Base-by-base conservation (phyloP, 116 monocot species). In the Iris pallida region DNA sequence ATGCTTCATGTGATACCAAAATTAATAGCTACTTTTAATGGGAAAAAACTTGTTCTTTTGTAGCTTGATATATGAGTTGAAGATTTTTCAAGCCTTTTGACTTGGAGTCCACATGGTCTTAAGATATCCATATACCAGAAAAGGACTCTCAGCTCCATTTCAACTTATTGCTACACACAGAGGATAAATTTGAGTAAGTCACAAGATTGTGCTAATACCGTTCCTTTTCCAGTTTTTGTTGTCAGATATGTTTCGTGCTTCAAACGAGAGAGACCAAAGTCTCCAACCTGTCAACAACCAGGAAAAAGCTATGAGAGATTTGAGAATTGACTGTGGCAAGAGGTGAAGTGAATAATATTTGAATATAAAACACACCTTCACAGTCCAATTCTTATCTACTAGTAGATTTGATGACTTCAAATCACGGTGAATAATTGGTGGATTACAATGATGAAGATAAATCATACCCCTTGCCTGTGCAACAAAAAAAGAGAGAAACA, bases 321-420 rank as follows among this genome's bases (percentile, higher is more conserved):
- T 57, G 4, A 16, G 13, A 10, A 7, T 64, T 30, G 30, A 30
- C 30, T 30, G 30, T 30, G 30, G 30, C 30, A 0, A 61, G 18
- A 55, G 7, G 58, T 44, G 41, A 30, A 51, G 52, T 12, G n/a
- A 58, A 5, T 40, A 16, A 42, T 66, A 71, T 20, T 40, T 7
- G 53, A 55, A 73, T 61, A 63, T 42, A 55, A 65, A 19, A 8
- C 42, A 43, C 47, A 94, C 87, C 86, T 94, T 94, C 16, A 94
- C 90, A 60, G 82, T 90, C 94, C 94, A 94, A 77, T 94, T 94
- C 61, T 82, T 94, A 72, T 94, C 94, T 16, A 94, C 94, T 59
- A 94, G 76, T 57, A 94, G 80, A 78, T 94, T 94, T 42, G 90
- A 94, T 15, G 94, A 94, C 68, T 94, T 94, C 62, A 94, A 70